A percentile compares a stretch with the other conserved stretches of the same genome.
Evolutionary conservation across 2,329 filamentous ascomycete genomes (phyloP).

Genomic region (Xylaria sp.): DNA sequence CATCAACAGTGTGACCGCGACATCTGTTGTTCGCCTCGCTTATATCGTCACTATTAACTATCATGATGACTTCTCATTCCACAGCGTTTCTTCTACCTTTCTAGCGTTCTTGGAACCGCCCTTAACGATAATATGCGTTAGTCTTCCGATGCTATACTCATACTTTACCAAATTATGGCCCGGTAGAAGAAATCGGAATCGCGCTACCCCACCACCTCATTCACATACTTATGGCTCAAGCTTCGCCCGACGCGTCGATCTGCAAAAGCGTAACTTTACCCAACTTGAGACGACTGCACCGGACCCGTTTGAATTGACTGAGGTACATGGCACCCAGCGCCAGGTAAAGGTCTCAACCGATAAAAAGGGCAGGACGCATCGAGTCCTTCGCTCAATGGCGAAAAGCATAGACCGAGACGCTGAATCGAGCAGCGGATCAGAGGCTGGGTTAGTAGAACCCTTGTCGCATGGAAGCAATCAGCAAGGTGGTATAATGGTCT

Average conservation of each 20-base stretch:
- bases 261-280: conserved; percentile 34
- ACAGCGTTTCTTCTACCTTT: conserved; percentile 37
- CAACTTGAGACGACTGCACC: conserved; percentile 23
- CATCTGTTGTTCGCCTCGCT: conserved; percentile 38
- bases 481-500: conserved; percentile 38
- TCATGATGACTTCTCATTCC: conserved; percentile 40
- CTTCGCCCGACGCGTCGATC: conserved; percentile 30
- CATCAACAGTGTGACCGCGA: conserved; percentile 35
- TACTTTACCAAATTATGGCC: conserved; percentile 31
- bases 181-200: not conserved
- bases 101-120: conserved; percentile 37
- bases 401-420: conserved; percentile 32
- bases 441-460: conserved; percentile 27
- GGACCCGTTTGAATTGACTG: conserved; percentile 39
- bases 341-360: conserved; percentile 35
- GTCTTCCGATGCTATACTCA: conserved; percentile 41
- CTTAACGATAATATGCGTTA: conserved; percentile 39
- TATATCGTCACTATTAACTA: conserved; percentile 40
- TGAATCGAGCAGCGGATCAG: conserved; percentile 35
- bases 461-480: not conserved
- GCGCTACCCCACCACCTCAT: conserved; percentile 9
- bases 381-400: conserved; percentile 13
- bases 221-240: conserved; percentile 31
- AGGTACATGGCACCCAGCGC: conserved; percentile 25
- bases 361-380: conserved; percentile 5